A percentile compares a stretch with the other conserved stretches of the same genome.
These are phyloP conservation scores for Carex littledalei DNA, from an alignment of 176 grass and related monocot species.

Conservation along the genomic window DNA sequence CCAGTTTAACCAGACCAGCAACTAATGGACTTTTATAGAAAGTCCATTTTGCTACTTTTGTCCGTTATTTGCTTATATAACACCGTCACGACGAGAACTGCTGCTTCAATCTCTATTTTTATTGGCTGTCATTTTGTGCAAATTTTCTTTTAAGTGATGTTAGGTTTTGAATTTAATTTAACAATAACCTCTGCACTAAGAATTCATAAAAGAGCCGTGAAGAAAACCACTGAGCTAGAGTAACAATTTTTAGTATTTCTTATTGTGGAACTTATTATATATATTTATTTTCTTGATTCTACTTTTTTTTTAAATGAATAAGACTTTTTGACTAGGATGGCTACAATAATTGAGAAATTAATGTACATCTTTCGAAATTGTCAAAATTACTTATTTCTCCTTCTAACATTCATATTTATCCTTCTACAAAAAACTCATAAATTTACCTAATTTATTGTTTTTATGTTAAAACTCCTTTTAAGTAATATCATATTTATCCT, in stretches of 20 bases:
- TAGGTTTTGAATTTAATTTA: neutral
- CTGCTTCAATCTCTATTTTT: neutral
- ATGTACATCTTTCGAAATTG: no score
- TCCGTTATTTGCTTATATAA: neutral
- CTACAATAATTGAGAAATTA: no score
- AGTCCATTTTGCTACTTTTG: neutral
- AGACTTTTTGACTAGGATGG: neutral
- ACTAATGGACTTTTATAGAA: neutral
- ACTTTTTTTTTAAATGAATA: neutral
- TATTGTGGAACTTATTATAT: neutral
- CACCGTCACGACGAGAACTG: neutral
- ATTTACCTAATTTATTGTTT: no score
- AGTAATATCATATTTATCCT: no score
- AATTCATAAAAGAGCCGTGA: neutral
- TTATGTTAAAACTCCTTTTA: no score
- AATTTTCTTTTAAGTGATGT: neutral
- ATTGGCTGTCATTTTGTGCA: neutral
- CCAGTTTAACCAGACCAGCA: no score
- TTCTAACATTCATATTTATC: no score
- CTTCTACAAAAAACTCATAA: no score
- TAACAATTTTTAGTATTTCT: neutral
- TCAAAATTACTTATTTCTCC: no score
- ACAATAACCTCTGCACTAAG: neutral
- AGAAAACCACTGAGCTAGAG: neutral
- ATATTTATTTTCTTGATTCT: neutral